A percentile compares a stretch with the other conserved stretches of the same genome.
Evolutionary conservation across 73 alveolate genomes (phyloP).

Genomic region (Paramecium bursaria): DNA sequence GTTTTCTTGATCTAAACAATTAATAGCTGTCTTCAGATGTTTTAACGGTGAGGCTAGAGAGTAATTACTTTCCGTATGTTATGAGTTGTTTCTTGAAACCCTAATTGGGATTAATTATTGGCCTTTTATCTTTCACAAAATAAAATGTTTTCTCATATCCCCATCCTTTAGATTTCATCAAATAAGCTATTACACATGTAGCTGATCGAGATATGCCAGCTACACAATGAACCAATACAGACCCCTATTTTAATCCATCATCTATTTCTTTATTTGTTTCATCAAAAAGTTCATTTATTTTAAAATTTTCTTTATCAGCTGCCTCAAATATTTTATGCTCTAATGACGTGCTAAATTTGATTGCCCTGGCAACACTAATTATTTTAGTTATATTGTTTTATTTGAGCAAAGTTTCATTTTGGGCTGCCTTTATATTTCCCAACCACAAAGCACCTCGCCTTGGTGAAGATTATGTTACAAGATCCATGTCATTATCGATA

Average conservation of each 20-base stretch:
- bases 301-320: constrained; percentile 74
- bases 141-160: constrained; percentile 72
- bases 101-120: constrained; percentile 73
- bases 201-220: constrained; percentile 78
- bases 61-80: constrained; percentile 69
- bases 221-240: constrained; percentile 81
- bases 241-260: constrained; percentile 75
- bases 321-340: neutral
- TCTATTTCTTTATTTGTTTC: constrained; percentile 66
- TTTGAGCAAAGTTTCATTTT: constrained; percentile 5
- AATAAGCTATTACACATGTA: constrained; percentile 73
- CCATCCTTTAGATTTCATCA: constrained; percentile 75
- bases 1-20: neutral
- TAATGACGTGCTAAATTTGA: constrained; percentile 6
- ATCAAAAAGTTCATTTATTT: constrained; percentile 75
- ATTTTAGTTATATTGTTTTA: constrained; percentile 20
- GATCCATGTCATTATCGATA: constrained; percentile 44
- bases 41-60: neutral
- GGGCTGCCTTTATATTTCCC: constrained; percentile 50
- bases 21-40: neutral
- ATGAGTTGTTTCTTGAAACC: constrained; percentile 75
- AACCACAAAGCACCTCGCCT: constrained; percentile 35
- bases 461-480: neutral
- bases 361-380: constrained; percentile 28
- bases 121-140: constrained; percentile 71